Base-by-base conservation (phyloP, 2,329 filamentous ascomycete species). In the Phyllosticta citriasiana region DNA sequence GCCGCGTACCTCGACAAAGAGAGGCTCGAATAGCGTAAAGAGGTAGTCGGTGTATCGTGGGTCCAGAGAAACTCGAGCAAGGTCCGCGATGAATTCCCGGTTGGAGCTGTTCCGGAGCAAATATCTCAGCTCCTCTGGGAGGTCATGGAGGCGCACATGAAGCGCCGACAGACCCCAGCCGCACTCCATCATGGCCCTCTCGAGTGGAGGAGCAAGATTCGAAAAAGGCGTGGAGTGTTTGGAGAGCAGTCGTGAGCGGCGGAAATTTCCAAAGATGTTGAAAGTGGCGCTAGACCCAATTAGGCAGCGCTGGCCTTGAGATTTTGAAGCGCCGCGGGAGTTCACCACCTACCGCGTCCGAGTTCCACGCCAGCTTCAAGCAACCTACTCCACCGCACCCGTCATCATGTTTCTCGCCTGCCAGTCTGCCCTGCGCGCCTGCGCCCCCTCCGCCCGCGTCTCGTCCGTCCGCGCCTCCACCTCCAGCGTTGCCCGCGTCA, bases 1-100 rank as follows among this genome's bases (percentile, higher is more conserved):
- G 64, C 91, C 88, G 74, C 88, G 90, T 57, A 95, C 79, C 73
- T 97, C 92, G 67, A 90, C 84, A 68, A 94, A 89, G 51, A 92
- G 76, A 64, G 82, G 78, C 71, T 89, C 85, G 73, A 92, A 91
- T 69, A 88, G 82, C 65, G 83, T 78, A 70, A 94, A 91, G 70
- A 96, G 78, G 61, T 79, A 79, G 70, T 90, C 84, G 68, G 90
- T 93, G 72, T 85, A 82, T 75, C 79, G 78, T 67, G 88, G 80
- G 68, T 84, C 80, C 69, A 96, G 82, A 62, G 89, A 85, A 63
- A 85, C 83, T 67, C 25, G 81, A 78, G 67, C 89, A 83, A 69
- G 95, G 78, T 67, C 83, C 72, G 90, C 84, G 51, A 95, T 82
- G 73, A 91, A 86, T 69, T 82, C 81, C 66, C 82, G 80, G 70